Evolutionary conservation across 2,329 filamentous ascomycete genomes (phyloP).

Genomic region (Hymenoscyphus fraxineus): DNA sequence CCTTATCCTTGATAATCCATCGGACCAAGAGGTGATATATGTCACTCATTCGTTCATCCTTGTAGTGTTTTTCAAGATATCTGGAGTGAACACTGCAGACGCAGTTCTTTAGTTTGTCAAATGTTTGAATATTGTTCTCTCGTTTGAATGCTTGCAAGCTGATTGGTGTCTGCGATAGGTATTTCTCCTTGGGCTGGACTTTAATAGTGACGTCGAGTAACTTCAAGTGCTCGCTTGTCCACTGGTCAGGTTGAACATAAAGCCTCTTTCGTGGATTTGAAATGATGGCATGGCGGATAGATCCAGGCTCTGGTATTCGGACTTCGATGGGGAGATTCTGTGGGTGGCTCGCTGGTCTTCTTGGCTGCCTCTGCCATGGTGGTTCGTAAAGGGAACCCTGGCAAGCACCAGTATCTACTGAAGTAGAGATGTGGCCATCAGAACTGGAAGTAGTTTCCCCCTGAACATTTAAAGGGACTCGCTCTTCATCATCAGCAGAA

Average conservation of each 20-base stretch:
- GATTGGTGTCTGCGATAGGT: not conserved
- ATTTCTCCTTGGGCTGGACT: not conserved
- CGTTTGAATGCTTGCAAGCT: not conserved
- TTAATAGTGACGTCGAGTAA: not conserved
- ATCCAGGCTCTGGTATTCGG: not conserved
- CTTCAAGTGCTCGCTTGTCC: not conserved
- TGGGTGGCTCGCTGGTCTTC: not conserved
- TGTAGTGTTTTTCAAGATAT: not conserved
- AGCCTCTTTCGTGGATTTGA: constrained; percentile 1
- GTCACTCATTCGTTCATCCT: not conserved
- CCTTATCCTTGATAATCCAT: not conserved
- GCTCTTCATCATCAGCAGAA: not conserved
- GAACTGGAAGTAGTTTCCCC: too few relatives aligned
- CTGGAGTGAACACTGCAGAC: not conserved
- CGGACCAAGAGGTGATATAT: not conserved
- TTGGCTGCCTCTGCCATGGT: not conserved
- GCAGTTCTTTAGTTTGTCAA: not conserved
- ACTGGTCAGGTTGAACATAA: not conserved
- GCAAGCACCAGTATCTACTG: too few relatives aligned
- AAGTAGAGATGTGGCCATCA: too few relatives aligned
- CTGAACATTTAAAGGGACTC: not conserved
- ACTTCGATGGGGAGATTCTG: not conserved
- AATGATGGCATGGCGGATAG: not conserved
- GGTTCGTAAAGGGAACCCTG: not conserved
- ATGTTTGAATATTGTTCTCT: not conserved